phyloP scores from a whole-genome alignment of 2,329 filamentous ascomycete genomes.

The Teratosphaeria destructans region DNA sequence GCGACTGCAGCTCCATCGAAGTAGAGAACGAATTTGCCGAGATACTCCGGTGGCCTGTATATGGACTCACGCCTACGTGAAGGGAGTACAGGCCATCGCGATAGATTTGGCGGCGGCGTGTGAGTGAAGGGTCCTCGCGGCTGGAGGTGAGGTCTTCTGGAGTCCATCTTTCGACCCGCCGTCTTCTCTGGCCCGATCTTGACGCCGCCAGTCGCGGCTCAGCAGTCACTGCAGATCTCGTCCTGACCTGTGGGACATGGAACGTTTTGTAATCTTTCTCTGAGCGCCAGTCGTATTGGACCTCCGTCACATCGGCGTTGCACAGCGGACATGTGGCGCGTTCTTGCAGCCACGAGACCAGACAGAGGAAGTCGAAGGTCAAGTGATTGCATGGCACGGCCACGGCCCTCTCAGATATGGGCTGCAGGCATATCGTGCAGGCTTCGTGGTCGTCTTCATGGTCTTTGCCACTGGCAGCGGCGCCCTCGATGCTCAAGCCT shows the following conservation, averaged over 20 bases:
- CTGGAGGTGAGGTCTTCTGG: not conserved
- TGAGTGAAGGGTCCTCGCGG: constrained; percentile 32
- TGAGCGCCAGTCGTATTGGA: constrained; percentile 55
- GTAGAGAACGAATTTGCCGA: constrained; percentile 55
- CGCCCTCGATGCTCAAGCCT: constrained; percentile 19
- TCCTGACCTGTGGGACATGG: constrained; percentile 29
- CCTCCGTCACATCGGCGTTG: constrained; percentile 42
- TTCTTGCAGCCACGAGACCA: constrained; percentile 70
- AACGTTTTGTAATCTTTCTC: constrained; percentile 49
- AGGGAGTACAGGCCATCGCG: constrained; percentile 60
- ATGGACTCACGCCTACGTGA: constrained; percentile 69
- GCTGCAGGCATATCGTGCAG: constrained; percentile 82
- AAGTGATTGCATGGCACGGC: constrained; percentile 68
- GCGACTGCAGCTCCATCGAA: constrained; percentile 59
- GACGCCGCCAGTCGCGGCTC: not conserved
- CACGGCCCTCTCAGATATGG: constrained; percentile 59
- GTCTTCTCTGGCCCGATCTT: not conserved
- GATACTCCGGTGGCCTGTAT: constrained; percentile 67
- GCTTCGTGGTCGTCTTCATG: constrained; percentile 29
- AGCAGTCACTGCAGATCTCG: not conserved
- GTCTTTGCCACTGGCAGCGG: constrained; percentile 7
- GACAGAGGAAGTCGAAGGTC: constrained; percentile 77
- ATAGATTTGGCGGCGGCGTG: constrained; percentile 63
- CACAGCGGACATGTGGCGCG: constrained; percentile 70
- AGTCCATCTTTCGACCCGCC: constrained; percentile 1